Percentiles rank a stretch among this genome's conserved stretches.
Evolutionary conservation across 192 early-diverging fungal species (phyloP).

Genomic region (Coemansia asiatica): DNA sequence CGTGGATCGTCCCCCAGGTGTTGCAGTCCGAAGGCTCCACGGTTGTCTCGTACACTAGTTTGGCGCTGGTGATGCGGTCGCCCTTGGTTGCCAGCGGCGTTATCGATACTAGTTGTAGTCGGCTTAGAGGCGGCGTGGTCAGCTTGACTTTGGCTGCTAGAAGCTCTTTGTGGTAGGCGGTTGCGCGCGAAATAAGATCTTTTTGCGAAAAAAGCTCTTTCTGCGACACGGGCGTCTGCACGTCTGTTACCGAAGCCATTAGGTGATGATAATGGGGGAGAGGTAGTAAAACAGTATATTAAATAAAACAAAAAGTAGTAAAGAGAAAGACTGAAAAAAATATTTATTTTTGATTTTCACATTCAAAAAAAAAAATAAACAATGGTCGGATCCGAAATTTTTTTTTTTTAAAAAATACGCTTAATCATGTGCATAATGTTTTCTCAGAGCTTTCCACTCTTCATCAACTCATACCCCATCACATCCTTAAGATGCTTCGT

Average conservation of each 20-base stretch:
- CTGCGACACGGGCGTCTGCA: constrained; percentile 2
- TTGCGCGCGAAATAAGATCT: constrained; percentile 27
- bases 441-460: neutral
- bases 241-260: constrained; percentile 3
- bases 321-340: neutral
- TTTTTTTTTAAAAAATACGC: too few relatives aligned
- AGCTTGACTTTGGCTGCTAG: constrained; percentile 39
- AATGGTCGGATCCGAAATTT: neutral
- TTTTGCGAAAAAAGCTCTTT: constrained; percentile 22
- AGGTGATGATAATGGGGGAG: neutral
- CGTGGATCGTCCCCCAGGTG: constrained; percentile 51
- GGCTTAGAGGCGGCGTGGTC: constrained; percentile 37
- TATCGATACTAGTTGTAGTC: constrained; percentile 31
- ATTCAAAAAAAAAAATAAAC: neutral
- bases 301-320: neutral
- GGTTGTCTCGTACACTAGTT: constrained; percentile 20
- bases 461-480: constrained; percentile 17
- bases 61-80: constrained; percentile 38
- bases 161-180: constrained; percentile 24
- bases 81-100: constrained; percentile 35
- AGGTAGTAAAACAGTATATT: neutral
- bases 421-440: too few relatives aligned
- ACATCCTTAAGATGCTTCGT: constrained; percentile 34
- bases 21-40: constrained; percentile 46
- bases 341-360: neutral